Evolutionary conservation across 2,329 filamentous ascomycete species (phyloP).

Genomic region (Dothistroma septosporum): DNA sequence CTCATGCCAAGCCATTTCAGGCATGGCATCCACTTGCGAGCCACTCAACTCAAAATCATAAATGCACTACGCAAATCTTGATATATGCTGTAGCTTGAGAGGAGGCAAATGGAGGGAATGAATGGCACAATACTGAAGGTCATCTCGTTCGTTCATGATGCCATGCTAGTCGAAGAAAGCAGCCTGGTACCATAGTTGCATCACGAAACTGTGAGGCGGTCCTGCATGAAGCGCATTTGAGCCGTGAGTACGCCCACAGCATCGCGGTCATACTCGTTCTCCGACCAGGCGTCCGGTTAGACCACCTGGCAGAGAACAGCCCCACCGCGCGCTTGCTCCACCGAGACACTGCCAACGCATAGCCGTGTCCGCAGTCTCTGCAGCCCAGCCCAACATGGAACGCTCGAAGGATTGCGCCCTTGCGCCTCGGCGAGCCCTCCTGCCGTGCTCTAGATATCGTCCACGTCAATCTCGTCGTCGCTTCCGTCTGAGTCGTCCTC

Average conservation of each 20-base stretch:
- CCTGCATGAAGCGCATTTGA: conserved; percentile 4
- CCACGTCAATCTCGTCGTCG: conserved; percentile 83
- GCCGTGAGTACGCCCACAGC: background rate
- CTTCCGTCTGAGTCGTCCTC: conserved; percentile 66
- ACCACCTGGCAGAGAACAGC: background rate
- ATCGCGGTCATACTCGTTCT: conserved; percentile 1
- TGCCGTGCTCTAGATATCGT: conserved; percentile 67
- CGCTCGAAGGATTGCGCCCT: background rate
- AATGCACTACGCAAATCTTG: background rate
- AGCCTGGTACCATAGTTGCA: background rate
- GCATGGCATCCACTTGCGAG: background rate
- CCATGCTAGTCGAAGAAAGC: conserved; percentile 2
- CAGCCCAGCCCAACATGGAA: background rate
- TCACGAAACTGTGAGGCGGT: background rate
- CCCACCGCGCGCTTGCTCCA: conserved; percentile 3
- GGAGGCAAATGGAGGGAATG: background rate
- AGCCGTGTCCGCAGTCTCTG: background rate
- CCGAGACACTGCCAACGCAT: background rate
- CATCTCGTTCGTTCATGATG: conserved; percentile 13
- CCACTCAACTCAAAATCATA: background rate
- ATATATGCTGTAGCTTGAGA: background rate
- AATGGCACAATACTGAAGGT: background rate
- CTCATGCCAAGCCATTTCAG: background rate
- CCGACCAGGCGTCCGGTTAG: background rate
- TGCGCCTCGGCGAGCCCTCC: background rate